phyloP scores from a whole-genome alignment of 2,329 filamentous ascomycete genomes.

The Colletotrichum zoysiae region DNA sequence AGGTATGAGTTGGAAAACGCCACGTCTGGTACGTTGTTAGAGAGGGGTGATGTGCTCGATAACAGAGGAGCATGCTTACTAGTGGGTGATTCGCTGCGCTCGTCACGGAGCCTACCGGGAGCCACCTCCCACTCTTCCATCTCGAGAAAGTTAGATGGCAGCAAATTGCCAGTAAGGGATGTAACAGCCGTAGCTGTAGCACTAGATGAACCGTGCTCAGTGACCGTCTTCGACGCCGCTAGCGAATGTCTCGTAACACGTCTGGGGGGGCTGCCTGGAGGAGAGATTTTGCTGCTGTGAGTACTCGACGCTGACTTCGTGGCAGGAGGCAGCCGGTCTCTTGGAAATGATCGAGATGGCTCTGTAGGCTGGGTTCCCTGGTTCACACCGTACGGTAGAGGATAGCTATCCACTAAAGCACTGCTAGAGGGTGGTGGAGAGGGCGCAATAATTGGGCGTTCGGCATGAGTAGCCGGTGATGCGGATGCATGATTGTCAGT shows the following conservation, averaged over 20 bases:
- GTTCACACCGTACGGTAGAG: not conserved
- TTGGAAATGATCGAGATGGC: not conserved
- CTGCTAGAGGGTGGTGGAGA: not conserved
- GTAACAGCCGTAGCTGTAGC: not conserved
- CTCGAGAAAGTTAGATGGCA: conserved; percentile 44
- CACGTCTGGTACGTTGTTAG: conserved; percentile 50
- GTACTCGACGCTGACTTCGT: not conserved
- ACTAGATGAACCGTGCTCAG: not conserved
- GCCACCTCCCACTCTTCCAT: conserved; percentile 62
- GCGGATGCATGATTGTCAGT: not conserved
- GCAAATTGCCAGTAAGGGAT: not conserved
- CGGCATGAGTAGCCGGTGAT: not conserved
- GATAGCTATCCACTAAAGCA: not conserved
- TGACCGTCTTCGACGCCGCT: not conserved
- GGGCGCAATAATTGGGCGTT: not conserved
- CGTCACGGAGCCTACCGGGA: conserved; percentile 55
- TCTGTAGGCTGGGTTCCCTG: not conserved
- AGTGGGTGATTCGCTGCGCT: conserved; percentile 44
- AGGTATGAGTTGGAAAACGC: conserved; percentile 59
- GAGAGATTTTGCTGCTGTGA: not conserved
- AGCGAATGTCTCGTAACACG: conserved; percentile 26
- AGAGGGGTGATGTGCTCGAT: no score
- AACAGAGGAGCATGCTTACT: conserved; percentile 49
- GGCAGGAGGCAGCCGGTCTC: not conserved
- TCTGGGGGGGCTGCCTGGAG: conserved; percentile 3